These are phyloP conservation scores for Trametes maxima DNA, from an alignment of 768 basidiomycete species.

Conservation along the genomic window DNA sequence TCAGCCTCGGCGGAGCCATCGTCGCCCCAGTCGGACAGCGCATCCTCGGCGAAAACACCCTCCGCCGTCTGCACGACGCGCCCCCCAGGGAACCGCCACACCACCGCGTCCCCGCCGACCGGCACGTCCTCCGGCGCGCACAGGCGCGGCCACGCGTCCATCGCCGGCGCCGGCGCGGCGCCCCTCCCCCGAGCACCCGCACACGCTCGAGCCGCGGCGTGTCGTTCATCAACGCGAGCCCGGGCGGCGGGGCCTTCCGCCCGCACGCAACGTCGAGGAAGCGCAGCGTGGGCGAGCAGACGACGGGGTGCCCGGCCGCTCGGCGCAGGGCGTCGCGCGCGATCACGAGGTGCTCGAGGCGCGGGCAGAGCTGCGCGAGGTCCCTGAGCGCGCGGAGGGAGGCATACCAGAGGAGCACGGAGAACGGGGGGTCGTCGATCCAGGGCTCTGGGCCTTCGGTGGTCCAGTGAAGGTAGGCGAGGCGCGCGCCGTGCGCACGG, in stretches of 20 bases:
- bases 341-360: constrained; percentile 9
- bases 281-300: constrained; percentile 4
- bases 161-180: not conserved
- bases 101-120: not conserved
- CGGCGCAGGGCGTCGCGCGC: not conserved
- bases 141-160: constrained; percentile 8
- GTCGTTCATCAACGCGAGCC: not conserved
- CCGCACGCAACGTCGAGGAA: constrained; percentile 3
- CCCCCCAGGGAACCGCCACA: not conserved
- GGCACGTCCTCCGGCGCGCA: constrained; percentile 9
- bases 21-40: not conserved
- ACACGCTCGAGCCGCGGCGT: not conserved
- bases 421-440: not conserved
- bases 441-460: not conserved
- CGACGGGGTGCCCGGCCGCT: not conserved
- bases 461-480: constrained; percentile 4
- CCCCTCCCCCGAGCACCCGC: not conserved
- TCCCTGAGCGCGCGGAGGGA: not conserved
- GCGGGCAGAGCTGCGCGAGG: not conserved
- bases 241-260: not conserved
- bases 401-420: no score
- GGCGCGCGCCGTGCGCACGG: not conserved
- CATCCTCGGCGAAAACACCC: constrained; percentile 2
- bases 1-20: not conserved
- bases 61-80: constrained; percentile 10